Evolutionary conservation across 2,329 filamentous ascomycete species (phyloP).

Genomic region (Leptographium radiaticola): DNA sequence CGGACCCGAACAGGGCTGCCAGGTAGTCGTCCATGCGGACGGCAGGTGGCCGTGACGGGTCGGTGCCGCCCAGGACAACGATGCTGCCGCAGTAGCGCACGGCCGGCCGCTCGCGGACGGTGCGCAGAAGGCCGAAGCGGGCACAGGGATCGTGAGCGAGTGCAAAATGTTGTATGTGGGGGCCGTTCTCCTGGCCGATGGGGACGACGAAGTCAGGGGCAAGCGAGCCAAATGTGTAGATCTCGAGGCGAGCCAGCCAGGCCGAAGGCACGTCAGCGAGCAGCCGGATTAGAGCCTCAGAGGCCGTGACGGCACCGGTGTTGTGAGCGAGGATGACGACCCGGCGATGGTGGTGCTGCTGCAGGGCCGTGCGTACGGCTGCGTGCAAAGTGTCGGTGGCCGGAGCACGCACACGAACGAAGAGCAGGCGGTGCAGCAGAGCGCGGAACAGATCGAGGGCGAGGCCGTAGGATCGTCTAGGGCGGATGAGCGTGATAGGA

Average conservation of each 20-base stretch:
- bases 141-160: constrained; percentile 24
- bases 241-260: constrained; percentile 24
- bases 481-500: constrained; percentile 35
- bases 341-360: constrained; percentile 13
- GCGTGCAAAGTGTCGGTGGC: constrained; percentile 20
- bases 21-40: constrained; percentile 22
- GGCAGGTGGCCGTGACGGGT: neutral
- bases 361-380: constrained; percentile 22
- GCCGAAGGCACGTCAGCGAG: constrained; percentile 23
- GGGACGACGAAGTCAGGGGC: constrained; percentile 24
- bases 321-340: constrained; percentile 28
- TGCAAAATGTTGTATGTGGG: constrained; percentile 25
- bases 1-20: constrained; percentile 20
- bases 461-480: constrained; percentile 32
- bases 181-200: constrained; percentile 10
- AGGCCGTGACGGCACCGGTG: constrained; percentile 22
- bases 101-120: constrained; percentile 21
- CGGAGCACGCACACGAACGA: neutral
- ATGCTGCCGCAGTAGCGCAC: constrained; percentile 26
- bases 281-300: constrained; percentile 23
- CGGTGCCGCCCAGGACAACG: constrained; percentile 19
- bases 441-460: constrained; percentile 34
- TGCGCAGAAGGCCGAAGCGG: constrained; percentile 23
- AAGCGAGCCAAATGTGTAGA: constrained; percentile 30
- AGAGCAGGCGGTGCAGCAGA: constrained; percentile 17